phyloP scores from a whole-genome alignment of 2,329 filamentous ascomycete species.

The Calonectria crousiana region DNA sequence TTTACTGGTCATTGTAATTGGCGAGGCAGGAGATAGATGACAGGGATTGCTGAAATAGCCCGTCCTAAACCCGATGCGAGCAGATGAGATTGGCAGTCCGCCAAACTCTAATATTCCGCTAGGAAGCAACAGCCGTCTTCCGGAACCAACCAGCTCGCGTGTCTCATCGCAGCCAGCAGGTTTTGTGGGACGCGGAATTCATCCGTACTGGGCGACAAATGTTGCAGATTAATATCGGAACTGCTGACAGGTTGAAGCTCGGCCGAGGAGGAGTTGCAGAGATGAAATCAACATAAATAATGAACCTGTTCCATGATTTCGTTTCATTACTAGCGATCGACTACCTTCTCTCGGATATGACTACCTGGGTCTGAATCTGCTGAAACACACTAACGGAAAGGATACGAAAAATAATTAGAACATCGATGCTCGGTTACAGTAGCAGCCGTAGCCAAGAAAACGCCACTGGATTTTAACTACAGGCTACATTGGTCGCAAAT shows the following conservation, averaged over 20 bases:
- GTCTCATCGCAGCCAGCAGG: neutral
- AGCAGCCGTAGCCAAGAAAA: neutral
- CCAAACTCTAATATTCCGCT: neutral
- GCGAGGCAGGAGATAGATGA: neutral
- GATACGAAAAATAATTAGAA: neutral
- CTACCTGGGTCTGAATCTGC: neutral
- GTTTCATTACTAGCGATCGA: neutral
- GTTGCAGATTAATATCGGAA: neutral
- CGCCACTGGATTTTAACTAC: neutral
- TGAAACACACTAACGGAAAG: neutral
- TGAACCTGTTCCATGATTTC: no score
- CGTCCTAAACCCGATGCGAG: neutral
- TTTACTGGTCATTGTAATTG: neutral
- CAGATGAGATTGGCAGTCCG: neutral
- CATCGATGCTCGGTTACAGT: neutral
- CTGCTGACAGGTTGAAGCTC: neutral
- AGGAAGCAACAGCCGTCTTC: neutral
- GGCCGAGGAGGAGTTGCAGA: neutral
- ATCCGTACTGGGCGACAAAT: neutral
- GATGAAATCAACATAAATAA: neutral
- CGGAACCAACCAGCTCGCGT: neutral
- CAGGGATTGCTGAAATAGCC: neutral
- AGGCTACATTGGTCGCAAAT: neutral
- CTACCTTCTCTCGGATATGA: neutral
- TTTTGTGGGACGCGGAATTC: conserved; percentile 6